A percentile compares a stretch with the other conserved stretches of the same genome.
Conservation (phyloP, 1,139 yeast genomes). For the Candida labiduridarum region DNA sequence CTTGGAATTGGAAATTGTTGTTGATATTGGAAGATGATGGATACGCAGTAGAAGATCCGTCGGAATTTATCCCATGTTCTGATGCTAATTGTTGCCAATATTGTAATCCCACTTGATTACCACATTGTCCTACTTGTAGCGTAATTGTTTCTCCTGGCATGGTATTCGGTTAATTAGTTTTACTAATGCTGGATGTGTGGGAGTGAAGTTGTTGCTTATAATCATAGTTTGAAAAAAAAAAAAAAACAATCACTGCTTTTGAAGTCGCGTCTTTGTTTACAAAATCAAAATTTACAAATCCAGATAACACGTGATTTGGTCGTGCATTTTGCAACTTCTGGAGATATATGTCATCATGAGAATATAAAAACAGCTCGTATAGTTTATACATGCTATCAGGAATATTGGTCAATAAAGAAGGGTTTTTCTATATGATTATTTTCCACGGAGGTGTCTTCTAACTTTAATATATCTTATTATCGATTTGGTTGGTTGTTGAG, state of each 20-base stretch:
- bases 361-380: no score
- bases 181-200: no score
- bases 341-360: no score
- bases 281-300: slow-evolving; percentile 5
- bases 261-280: neutral
- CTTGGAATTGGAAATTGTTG: slow-evolving; percentile 4
- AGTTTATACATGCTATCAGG: no score
- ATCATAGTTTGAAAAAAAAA: slow-evolving; percentile 10
- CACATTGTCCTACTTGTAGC: slow-evolving; percentile 80
- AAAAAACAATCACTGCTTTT: slow-evolving; percentile 30
- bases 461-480: no score
- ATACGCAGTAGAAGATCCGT: slow-evolving; percentile 56
- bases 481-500: no score
- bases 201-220: neutral
- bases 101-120: slow-evolving; percentile 91
- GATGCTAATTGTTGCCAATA: slow-evolving; percentile 89
- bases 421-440: no score
- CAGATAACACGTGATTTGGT: neutral
- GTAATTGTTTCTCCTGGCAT: slow-evolving; percentile 38
- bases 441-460: no score
- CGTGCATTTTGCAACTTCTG: no score
- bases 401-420: no score
- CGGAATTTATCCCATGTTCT: slow-evolving; percentile 83
- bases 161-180: neutral
- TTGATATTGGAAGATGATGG: slow-evolving; percentile 19